Percentiles rank a stretch among this genome's conserved stretches.
Evolutionary conservation across 345 rosid species (phyloP).

Genomic region (Bruguiera parviflora): DNA sequence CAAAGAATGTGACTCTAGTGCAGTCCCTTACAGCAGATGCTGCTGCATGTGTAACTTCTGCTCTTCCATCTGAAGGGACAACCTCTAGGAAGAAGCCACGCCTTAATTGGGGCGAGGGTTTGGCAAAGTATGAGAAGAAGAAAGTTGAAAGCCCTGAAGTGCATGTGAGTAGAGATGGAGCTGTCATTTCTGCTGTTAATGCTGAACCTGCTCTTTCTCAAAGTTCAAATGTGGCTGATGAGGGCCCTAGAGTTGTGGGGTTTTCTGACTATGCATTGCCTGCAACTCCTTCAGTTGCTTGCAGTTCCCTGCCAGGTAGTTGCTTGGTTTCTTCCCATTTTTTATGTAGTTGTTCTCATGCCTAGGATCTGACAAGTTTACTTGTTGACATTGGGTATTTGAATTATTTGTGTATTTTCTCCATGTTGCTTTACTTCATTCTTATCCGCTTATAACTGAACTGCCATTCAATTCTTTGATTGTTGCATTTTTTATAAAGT

Average conservation of each 20-base stretch:
- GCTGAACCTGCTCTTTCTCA: slow-evolving; percentile 43
- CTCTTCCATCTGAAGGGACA: slow-evolving; percentile 49
- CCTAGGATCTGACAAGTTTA: neutral
- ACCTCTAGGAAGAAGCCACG: slow-evolving; percentile 82
- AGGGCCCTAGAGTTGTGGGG: slow-evolving; percentile 51
- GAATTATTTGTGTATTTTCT: too few relatives aligned
- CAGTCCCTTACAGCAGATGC: slow-evolving; percentile 68
- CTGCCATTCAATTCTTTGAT: too few relatives aligned
- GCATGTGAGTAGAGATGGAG: slow-evolving; percentile 41
- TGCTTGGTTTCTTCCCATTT: neutral
- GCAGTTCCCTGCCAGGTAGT: slow-evolving; percentile 83
- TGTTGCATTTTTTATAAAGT: too few relatives aligned
- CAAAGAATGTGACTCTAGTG: slow-evolving; percentile 40
- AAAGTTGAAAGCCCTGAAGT: slow-evolving; percentile 69
- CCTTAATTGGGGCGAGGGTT: slow-evolving; percentile 95
- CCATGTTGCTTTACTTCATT: too few relatives aligned
- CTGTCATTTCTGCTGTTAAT: slow-evolving; percentile 23
- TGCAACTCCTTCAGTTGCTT: slow-evolving; percentile 85
- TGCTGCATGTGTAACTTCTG: slow-evolving; percentile 48
- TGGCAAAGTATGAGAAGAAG: slow-evolving; percentile 92
- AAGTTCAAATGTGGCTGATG: slow-evolving; percentile 47
- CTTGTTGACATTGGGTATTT: too few relatives aligned
- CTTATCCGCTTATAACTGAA: too few relatives aligned
- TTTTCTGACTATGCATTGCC: slow-evolving; percentile 73
- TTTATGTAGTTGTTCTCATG: too few relatives aligned